Conservation (phyloP, 352 stramenopile species). For the Achlya hypogyna region DNA sequence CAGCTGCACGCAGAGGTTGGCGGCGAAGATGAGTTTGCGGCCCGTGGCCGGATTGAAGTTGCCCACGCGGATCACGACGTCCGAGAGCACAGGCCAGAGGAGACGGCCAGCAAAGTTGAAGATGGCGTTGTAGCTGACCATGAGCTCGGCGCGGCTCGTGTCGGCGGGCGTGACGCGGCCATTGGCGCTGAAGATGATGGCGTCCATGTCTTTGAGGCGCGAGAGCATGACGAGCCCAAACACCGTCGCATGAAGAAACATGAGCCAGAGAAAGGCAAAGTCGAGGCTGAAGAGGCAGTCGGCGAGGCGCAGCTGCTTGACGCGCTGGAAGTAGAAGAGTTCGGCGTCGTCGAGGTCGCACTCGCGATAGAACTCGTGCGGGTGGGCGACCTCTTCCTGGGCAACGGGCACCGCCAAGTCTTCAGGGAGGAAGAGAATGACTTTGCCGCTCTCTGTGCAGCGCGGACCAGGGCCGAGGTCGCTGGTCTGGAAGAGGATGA, state of each 20-base stretch:
- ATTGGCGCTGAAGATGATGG: constrained; percentile 32
- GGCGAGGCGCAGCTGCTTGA: constrained; percentile 30
- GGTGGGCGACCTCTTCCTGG: background rate
- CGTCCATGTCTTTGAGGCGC: constrained; percentile 42
- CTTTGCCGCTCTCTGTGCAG: background rate
- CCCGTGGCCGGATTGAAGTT: constrained; percentile 36
- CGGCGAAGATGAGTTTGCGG: constrained; percentile 46
- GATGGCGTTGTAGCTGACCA: constrained; percentile 46
- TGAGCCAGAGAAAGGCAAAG: constrained; percentile 51
- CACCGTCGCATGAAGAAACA: constrained; percentile 50
- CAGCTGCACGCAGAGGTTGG: constrained; percentile 43
- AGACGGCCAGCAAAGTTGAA: constrained; percentile 49
- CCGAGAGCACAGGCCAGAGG: constrained; percentile 35
- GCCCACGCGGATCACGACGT: constrained; percentile 32
- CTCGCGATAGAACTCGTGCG: constrained; percentile 3
- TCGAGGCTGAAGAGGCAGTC: constrained; percentile 26
- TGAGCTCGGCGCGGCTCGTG: background rate
- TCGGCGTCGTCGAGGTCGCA: background rate
- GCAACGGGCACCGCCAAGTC: background rate
- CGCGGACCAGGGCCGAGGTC: background rate
- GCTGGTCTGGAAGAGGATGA: background rate
- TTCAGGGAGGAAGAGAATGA: constrained; percentile 16
- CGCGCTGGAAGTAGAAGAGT: constrained; percentile 7
- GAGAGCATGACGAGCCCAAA: constrained; percentile 54
- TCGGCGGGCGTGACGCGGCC: constrained; percentile 19